A percentile compares a stretch with the other conserved stretches of the same genome.
Evolutionary conservation across 345 rosid genomes (phyloP).

Genomic region (Xanthoceras sorbifolium): DNA sequence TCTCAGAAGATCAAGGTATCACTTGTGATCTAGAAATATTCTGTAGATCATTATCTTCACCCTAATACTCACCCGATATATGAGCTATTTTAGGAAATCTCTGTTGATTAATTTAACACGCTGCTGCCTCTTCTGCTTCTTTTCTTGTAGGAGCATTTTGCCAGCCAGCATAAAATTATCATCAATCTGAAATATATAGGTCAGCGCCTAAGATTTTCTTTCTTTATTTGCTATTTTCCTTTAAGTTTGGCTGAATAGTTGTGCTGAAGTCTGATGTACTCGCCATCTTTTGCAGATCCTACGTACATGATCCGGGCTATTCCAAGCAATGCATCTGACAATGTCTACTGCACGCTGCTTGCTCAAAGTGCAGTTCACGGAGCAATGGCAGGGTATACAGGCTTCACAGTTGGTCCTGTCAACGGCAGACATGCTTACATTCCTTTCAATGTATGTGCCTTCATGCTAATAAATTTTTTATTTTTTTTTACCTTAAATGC

Average conservation of each 20-base stretch:
- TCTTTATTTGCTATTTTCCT: neutral
- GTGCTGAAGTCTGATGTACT: conserved; percentile 17
- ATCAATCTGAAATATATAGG: conserved; percentile 88
- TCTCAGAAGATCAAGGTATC: conserved; percentile 71
- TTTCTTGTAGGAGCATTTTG: conserved; percentile 56
- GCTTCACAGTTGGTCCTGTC: conserved; percentile 77
- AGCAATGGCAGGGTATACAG: conserved; percentile 92
- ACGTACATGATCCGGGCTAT: conserved; percentile 89
- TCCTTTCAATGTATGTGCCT: conserved; percentile 61
- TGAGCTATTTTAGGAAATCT: neutral
- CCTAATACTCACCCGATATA: neutral
- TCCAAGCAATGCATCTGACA: conserved; percentile 84
- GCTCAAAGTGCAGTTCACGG: conserved; percentile 91
- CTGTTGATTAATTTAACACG: neutral
- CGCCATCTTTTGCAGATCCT: conserved; percentile 58
- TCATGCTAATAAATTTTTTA: neutral
- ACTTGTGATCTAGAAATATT: conserved; percentile 2
- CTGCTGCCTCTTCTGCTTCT: neutral
- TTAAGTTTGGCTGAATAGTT: conserved; percentile 18
- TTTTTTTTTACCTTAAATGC: no score
- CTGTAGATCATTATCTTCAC: neutral
- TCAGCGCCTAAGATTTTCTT: conserved; percentile 20
- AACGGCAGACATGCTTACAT: conserved; percentile 82
- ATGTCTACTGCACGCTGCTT: conserved; percentile 86
- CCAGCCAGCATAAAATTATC: conserved; percentile 44